Base-by-base conservation (phyloP, 1,284 basidiomycete genomes). In the Rhodofomes roseus region DNA sequence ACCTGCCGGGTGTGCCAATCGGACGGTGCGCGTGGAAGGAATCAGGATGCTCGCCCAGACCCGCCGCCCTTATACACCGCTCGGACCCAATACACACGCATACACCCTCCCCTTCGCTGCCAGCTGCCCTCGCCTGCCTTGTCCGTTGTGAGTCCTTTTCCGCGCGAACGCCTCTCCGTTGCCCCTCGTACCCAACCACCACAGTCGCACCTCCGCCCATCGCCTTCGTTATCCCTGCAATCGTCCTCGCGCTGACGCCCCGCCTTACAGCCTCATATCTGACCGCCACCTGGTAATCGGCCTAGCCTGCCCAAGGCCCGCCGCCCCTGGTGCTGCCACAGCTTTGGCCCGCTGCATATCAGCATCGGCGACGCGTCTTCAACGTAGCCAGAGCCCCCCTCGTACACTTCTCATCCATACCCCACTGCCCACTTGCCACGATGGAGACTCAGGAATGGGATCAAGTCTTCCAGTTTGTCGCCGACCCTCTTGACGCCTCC, bases 381-480 rank as follows among this genome's bases (percentile, higher is more conserved):
- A 4, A 25, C 29, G 14, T 43, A 8, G 7, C 43, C 18, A 12
- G 23, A 8, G 23, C 43, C 43, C 20, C 22, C 18, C 29, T 18
- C 54, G 39, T 39, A 7, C 50, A 31, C 52, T 44, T 40, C 55
- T 37, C 54, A 23, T 52, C 37, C 25, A 54, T 27, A 40, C 55
- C 22, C 20, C 36, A n/a, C 31, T 34, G 31, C 40, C 43, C 22
- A 18, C 50, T 40, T n/a, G 40, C 52, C 57, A 27, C 54, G 50
- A 77, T 78, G 74, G 81, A 84, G 63, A 69, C 70, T 62, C 65
- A 78, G 20, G 83, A 86, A 63, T 87, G 85, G 86, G 79, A 86
- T 50, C 80, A 81, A 16, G 81, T 85, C 29, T 73, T 87, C 52
- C 83, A 87, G 68, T 86, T 85, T 65, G 81, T 85, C 64, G 75